Base-by-base conservation (phyloP, 2,329 filamentous ascomycete genomes). In the Calonectria pseudoturangicola region DNA sequence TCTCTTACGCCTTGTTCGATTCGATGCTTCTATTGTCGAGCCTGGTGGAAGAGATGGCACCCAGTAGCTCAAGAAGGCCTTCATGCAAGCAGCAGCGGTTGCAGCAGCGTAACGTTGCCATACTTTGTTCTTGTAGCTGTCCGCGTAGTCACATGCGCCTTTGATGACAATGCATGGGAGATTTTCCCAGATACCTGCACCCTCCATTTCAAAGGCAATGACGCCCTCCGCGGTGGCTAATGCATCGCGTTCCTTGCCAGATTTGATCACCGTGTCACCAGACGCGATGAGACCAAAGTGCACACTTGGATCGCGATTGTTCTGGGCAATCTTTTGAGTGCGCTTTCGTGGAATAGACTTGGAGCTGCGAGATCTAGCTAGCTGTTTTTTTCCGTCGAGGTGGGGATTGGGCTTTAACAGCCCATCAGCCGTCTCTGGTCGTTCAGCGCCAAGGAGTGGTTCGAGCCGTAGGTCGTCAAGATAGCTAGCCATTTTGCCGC, bases 81-180 rank as follows among this genome's bases (percentile, higher is more conserved):
- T 77, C 7, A 68, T 48, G 16, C 60, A 71, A 10, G 74, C 65
- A 0, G 74, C 76, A 0, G 76, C 74, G 1, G 73, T 72, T 7
- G 73, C 64, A 1, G 76, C 74, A 10, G 73, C 74, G 39, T 72
- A 75, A 1, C 60, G 60, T 28, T 76, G 74, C 74, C 75, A 76
- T 2, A 25, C 15, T 28, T 75, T 76, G 10, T 51, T 72, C 73
- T 85, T 84, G 72, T 86, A 84, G 28, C 82, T 82, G 64, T 86
- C 84, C 0, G 82, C 81, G 70, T 86, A 86, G 75, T 86, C 83
- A 66, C 81, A 82, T 0, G 84, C 81, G 4, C 83, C 82, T 56
- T 83, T 84, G 69, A 86, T 81, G 3, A 85, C 76, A 2, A 85
- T 58, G 27, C 74, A 81, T 0, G 80, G 79, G 15, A 82, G 80